Evolutionary conservation across 2,329 filamentous ascomycete species (phyloP).

Genomic region (Laburnicola sp.): DNA sequence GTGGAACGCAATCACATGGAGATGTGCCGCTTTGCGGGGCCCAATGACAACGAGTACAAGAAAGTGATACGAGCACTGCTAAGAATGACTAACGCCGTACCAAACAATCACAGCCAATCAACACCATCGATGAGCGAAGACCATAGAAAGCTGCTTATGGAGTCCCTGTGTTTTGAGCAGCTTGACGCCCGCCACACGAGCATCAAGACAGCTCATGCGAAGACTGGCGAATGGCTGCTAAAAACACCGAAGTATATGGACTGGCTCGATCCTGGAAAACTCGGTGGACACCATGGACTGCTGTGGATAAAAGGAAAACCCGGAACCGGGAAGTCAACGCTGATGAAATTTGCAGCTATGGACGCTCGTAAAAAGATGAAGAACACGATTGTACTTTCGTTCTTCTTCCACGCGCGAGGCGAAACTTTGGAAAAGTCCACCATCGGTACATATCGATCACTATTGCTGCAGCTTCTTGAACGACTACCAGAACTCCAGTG

Average conservation of each 20-base stretch:
- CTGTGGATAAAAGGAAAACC: slow-evolving; percentile 50
- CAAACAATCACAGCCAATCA: background rate
- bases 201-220: slow-evolving; percentile 41
- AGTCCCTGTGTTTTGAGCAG: slow-evolving; percentile 42
- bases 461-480: slow-evolving; percentile 20
- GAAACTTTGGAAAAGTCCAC: slow-evolving; percentile 14
- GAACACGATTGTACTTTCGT: slow-evolving; percentile 8
- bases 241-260: slow-evolving; percentile 33
- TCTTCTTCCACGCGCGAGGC: slow-evolving; percentile 23
- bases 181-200: slow-evolving; percentile 40
- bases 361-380: slow-evolving; percentile 1
- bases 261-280: slow-evolving; percentile 41
- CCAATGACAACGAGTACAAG: slow-evolving; percentile 20
- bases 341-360: slow-evolving; percentile 7
- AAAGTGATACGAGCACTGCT: slow-evolving; percentile 8
- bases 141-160: slow-evolving; percentile 19
- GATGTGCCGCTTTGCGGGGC: slow-evolving; percentile 30
- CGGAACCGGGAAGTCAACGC: slow-evolving; percentile 45
- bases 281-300: slow-evolving; percentile 41
- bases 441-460: slow-evolving; percentile 20
- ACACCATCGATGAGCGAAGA: background rate
- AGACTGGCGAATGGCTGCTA: slow-evolving; percentile 49
- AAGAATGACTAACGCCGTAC: background rate
- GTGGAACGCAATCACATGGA: slow-evolving; percentile 30
- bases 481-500: slow-evolving; percentile 6